Percentiles rank a stretch among this genome's conserved stretches.
phyloP scores from a whole-genome alignment of 2,329 filamentous ascomycete species.

The Elsinoe australis region DNA sequence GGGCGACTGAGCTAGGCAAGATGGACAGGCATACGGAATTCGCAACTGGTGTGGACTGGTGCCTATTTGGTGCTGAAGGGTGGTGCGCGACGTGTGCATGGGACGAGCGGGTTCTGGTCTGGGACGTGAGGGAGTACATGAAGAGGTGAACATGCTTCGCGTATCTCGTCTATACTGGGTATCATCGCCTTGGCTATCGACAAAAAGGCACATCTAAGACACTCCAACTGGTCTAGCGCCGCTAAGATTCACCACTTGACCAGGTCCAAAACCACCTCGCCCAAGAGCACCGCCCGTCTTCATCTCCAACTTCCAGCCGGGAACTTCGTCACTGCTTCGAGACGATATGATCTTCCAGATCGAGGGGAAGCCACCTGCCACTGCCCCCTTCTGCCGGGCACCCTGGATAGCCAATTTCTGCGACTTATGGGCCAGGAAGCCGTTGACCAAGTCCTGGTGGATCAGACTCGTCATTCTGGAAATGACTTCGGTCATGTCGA shows the following conservation, averaged over 20 bases:
- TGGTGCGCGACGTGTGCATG: slow-evolving; percentile 94
- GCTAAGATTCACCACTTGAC: slow-evolving; percentile 51
- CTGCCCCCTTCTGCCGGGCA: slow-evolving; percentile 47
- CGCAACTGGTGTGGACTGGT: slow-evolving; percentile 95
- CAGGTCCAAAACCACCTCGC: slow-evolving; percentile 32
- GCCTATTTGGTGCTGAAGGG: slow-evolving; percentile 85
- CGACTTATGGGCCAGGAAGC: slow-evolving; percentile 72
- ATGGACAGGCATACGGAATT: slow-evolving; percentile 97
- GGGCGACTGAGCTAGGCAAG: slow-evolving; percentile 60
- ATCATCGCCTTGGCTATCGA: neutral
- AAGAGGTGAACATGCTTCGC: slow-evolving; percentile 28
- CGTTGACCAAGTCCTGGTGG: slow-evolving; percentile 71
- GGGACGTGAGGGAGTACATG: slow-evolving; percentile 73
- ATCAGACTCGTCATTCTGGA: slow-evolving; percentile 68
- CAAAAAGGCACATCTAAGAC: neutral
- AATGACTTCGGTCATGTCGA: slow-evolving; percentile 62
- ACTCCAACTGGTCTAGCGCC: slow-evolving; percentile 43
- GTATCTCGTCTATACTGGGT: too few relatives aligned
- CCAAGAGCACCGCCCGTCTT: slow-evolving; percentile 22
- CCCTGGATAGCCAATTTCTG: slow-evolving; percentile 76
- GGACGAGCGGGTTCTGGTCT: slow-evolving; percentile 86
- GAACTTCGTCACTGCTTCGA: slow-evolving; percentile 56
- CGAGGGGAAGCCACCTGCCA: slow-evolving; percentile 66
- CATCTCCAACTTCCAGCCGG: slow-evolving; percentile 61
- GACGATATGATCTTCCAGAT: slow-evolving; percentile 62